These are phyloP conservation scores for Cephaloascus albidus DNA, from an alignment of 805 yeast genomes.

Conservation along the genomic window DNA sequence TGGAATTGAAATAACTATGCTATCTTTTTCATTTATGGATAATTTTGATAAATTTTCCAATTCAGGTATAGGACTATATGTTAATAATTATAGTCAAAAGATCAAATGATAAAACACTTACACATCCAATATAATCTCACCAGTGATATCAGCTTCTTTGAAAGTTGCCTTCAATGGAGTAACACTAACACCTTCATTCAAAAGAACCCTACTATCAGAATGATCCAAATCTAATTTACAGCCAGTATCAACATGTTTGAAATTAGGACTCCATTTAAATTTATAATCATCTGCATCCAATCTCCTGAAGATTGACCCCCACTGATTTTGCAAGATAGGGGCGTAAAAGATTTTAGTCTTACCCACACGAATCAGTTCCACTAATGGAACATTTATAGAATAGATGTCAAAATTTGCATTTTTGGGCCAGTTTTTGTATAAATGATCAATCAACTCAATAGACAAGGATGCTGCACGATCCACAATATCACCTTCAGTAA, in stretches of 20 bases:
- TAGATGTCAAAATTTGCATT: conserved; percentile 53
- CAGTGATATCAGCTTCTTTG: conserved; percentile 42
- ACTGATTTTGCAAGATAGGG: conserved; percentile 72
- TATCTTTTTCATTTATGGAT: not conserved
- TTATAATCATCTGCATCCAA: conserved; percentile 29
- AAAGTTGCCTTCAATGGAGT: conserved; percentile 71
- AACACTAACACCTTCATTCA: conserved; percentile 53
- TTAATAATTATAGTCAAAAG: too few species aligned
- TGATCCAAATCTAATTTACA: conserved; percentile 29
- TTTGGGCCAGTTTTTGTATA: conserved; percentile 48
- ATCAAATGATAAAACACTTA: conserved; percentile 21
- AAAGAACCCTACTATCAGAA: conserved; percentile 65
- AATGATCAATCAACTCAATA: conserved; percentile 50
- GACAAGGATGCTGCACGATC: conserved; percentile 61
- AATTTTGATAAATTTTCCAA: not conserved
- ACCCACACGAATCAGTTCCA: conserved; percentile 38
- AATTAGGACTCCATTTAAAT: conserved; percentile 82
- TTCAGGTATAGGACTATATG: conserved; percentile 3
- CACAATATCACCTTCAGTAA: conserved; percentile 40
- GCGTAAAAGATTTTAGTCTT: conserved; percentile 59
- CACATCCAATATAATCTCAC: conserved; percentile 46
- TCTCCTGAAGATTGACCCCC: conserved; percentile 56
- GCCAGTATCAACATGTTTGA: conserved; percentile 52
- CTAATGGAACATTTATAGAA: conserved; percentile 77
- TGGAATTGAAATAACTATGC: conserved; percentile 25